phyloP scores from a whole-genome alignment of 805 yeast species.

The Lipomyces kockii region DNA sequence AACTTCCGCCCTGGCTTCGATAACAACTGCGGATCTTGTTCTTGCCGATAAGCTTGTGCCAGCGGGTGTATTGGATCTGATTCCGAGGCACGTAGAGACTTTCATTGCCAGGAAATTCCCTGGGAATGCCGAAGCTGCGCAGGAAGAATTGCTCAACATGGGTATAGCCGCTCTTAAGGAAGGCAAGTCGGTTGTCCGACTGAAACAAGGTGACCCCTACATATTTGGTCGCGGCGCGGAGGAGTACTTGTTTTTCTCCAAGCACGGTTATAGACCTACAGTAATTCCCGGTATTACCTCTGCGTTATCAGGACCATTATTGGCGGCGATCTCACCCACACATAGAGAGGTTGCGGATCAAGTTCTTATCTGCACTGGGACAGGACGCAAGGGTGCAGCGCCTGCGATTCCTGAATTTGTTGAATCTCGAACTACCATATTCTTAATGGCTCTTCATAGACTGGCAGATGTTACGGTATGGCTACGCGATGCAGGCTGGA shows the following conservation, averaged over 20 bases:
- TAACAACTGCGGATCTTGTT: conserved; percentile 78
- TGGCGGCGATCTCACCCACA: conserved; percentile 84
- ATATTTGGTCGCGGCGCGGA: conserved; percentile 97
- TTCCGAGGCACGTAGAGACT: conserved; percentile 74
- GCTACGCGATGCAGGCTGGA: conserved; percentile 69
- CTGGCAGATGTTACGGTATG: conserved; percentile 46
- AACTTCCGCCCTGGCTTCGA: conserved; percentile 80
- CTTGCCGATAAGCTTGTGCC: conserved; percentile 94
- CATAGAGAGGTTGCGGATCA: conserved; percentile 93
- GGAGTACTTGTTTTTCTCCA: conserved; percentile 71
- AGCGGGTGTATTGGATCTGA: conserved; percentile 75
- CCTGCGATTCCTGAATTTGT: conserved; percentile 80
- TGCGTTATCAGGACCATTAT: conserved; percentile 84
- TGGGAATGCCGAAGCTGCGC: conserved; percentile 94
- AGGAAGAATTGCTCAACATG: conserved; percentile 73
- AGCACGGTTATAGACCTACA: conserved; percentile 68
- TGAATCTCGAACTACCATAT: conserved; percentile 75
- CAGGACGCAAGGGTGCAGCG: conserved; percentile 83
- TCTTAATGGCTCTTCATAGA: conserved; percentile 88
- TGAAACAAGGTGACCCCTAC: conserved; percentile 97
- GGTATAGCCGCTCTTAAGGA: conserved; percentile 67
- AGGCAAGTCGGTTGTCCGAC: conserved; percentile 81
- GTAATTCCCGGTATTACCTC: conserved; percentile 91
- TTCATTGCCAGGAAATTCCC: conserved; percentile 94
- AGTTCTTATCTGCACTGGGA: conserved; percentile 90